A percentile compares a stretch with the other conserved stretches of the same genome.
Evolutionary conservation across 2,329 filamentous ascomycete genomes (phyloP).

Genomic region (Cladosporium halotolerans): DNA sequence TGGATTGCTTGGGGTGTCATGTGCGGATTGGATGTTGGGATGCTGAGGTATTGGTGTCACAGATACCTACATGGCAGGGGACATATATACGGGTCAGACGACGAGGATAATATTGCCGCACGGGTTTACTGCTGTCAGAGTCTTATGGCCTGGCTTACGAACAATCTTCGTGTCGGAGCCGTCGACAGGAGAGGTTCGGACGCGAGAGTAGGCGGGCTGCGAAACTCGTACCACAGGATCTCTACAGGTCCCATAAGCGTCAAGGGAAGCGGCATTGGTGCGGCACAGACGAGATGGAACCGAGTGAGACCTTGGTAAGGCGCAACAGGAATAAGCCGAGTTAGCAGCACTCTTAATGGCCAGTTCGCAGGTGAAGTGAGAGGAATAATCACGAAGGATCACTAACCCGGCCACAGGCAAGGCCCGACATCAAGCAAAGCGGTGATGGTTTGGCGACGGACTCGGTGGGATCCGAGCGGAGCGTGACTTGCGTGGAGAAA

Average conservation of each 20-base stretch:
- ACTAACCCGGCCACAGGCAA: not conserved
- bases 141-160: slow-evolving; percentile 1
- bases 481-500: too few relatives aligned
- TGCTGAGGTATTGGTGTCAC: not conserved
- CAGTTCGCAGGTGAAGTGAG: not conserved
- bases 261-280: slow-evolving; percentile 2
- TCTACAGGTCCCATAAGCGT: not conserved
- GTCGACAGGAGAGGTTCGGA: slow-evolving; percentile 3
- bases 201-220: slow-evolving; percentile 9
- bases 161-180: not conserved
- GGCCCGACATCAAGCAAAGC: too few relatives aligned
- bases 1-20: not conserved
- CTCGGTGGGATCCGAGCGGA: too few relatives aligned
- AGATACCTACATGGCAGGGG: not conserved
- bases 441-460: too few relatives aligned
- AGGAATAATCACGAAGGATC: not conserved
- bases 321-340: slow-evolving; percentile 7
- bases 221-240: slow-evolving; percentile 3
- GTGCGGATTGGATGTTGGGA: not conserved
- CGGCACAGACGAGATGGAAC: not conserved
- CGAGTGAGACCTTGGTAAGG: not conserved
- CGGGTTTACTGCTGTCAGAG: not conserved
- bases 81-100: not conserved
- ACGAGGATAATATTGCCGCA: not conserved
- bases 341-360: not conserved